Conservation (phyloP, 176 grass and related monocot species). For the Olyra latifolia region DNA sequence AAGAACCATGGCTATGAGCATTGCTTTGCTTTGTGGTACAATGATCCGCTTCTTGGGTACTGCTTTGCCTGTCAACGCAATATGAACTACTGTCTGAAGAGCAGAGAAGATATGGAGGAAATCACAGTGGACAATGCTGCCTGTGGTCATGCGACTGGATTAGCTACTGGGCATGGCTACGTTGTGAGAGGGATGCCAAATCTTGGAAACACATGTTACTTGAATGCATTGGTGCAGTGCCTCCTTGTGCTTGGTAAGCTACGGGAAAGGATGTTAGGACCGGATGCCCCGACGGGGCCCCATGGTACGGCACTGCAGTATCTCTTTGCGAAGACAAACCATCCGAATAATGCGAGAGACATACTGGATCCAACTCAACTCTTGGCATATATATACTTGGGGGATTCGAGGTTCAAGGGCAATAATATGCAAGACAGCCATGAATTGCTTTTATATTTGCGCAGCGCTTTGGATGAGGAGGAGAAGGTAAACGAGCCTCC, state of each 20-base stretch:
- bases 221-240: constrained; percentile 83
- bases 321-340: constrained; percentile 50
- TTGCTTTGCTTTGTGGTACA: constrained; percentile 45
- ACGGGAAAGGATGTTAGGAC: constrained; percentile 40
- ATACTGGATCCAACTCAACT: constrained; percentile 43
- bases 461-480: constrained; percentile 42
- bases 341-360: constrained; percentile 16
- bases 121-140: not conserved
- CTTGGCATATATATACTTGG: constrained; percentile 26
- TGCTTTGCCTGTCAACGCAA: constrained; percentile 52
- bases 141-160: not conserved
- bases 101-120: not conserved
- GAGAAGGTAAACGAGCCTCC: constrained; percentile 6
- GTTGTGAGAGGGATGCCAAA: constrained; percentile 69
- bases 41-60: constrained; percentile 42
- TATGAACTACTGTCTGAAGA: not conserved
- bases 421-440: constrained; percentile 63
- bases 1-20: constrained; percentile 34
- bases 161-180: not conserved
- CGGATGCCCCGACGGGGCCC: constrained; percentile 28
- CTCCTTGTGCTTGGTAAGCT: constrained; percentile 64
- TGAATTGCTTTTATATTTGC: constrained; percentile 59
- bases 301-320: constrained; percentile 48
- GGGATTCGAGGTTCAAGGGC: constrained; percentile 27
- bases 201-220: constrained; percentile 64